Percentiles rank a stretch among this genome's conserved stretches.
These are phyloP conservation scores for Colletotrichum sidae DNA, from an alignment of 2,329 filamentous ascomycete species.

Conservation along the genomic window DNA sequence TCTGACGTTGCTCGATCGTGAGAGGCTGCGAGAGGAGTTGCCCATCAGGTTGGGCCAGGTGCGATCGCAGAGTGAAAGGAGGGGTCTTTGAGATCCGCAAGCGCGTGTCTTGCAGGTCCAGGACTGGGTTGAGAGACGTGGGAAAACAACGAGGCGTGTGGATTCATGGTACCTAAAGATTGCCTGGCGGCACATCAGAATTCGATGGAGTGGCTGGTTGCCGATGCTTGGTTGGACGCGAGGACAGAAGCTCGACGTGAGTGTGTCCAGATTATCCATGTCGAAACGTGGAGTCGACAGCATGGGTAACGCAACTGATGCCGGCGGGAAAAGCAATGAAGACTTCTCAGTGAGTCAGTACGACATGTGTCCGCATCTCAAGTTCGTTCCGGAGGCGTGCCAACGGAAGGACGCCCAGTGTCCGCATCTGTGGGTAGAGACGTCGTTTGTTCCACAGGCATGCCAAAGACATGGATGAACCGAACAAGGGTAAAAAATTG, in stretches of 20 bases:
- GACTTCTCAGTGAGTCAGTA: constrained; percentile 3
- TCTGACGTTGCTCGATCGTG: constrained; percentile 20
- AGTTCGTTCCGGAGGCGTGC: constrained; percentile 7
- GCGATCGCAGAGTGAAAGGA: constrained; percentile 13
- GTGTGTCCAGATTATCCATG: constrained; percentile 32
- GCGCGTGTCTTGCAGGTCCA: background rate
- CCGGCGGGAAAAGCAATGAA: constrained; percentile 31
- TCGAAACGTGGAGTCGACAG: constrained; percentile 30
- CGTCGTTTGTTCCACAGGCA: constrained; percentile 21
- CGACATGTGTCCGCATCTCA: constrained; percentile 15
- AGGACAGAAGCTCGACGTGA: background rate
- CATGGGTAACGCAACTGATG: constrained; percentile 24
- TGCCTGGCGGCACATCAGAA: constrained; percentile 6
- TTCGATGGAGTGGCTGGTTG: background rate
- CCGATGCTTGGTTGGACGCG: background rate
- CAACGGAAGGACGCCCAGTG: background rate
- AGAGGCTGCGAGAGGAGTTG: background rate
- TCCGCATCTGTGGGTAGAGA: constrained; percentile 18
- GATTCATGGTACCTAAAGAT: constrained; percentile 6
- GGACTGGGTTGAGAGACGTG: background rate
- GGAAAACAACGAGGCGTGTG: constrained; percentile 5
- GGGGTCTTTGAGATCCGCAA: background rate
- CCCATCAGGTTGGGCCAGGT: constrained; percentile 11
- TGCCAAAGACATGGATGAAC: constrained; percentile 14
- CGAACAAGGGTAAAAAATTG: constrained; percentile 5